phyloP scores from a whole-genome alignment of 495 filamentous ascomycete genomes.

The Hypoxylon subgilvum region DNA sequence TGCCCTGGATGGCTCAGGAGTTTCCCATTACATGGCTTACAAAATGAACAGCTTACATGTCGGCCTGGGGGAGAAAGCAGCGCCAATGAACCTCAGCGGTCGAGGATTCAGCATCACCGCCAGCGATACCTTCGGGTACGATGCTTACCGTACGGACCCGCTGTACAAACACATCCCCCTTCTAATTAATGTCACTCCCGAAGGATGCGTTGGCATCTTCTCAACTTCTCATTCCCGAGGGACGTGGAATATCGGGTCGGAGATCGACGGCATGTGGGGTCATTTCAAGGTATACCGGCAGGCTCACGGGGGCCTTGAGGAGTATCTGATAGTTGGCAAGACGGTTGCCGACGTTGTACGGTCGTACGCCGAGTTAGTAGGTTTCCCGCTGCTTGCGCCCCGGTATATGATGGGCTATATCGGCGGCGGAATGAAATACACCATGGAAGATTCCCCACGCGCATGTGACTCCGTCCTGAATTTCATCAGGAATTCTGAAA shows the following conservation, averaged over 20 bases:
- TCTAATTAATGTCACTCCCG: slow-evolving; percentile 65
- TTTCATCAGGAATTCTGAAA: slow-evolving; percentile 64
- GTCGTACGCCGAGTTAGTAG: slow-evolving; percentile 69
- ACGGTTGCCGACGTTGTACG: slow-evolving; percentile 67
- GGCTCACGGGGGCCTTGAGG: slow-evolving; percentile 71
- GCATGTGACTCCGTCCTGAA: slow-evolving; percentile 63
- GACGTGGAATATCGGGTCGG: slow-evolving; percentile 69
- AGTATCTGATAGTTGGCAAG: slow-evolving; percentile 70
- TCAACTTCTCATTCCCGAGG: slow-evolving; percentile 67
- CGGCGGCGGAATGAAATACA: slow-evolving; percentile 73
- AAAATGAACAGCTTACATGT: slow-evolving; percentile 65
- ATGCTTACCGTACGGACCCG: slow-evolving; percentile 71
- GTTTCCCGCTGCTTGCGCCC: slow-evolving; percentile 67
- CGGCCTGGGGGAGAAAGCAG: slow-evolving; percentile 71
- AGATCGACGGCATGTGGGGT: slow-evolving; percentile 74
- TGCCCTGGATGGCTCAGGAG: slow-evolving; percentile 60
- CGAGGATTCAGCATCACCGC: slow-evolving; percentile 69
- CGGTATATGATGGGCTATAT: slow-evolving; percentile 74
- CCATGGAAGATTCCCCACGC: slow-evolving; percentile 66
- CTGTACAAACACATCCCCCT: slow-evolving; percentile 77
- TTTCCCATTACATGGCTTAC: slow-evolving; percentile 66
- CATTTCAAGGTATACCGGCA: slow-evolving; percentile 74
- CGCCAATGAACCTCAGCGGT: slow-evolving; percentile 72
- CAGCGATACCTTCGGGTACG: slow-evolving; percentile 73
- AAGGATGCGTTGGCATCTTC: slow-evolving; percentile 69